Base-by-base conservation (phyloP, 2,329 filamentous ascomycete genomes). In the Cercospora sp. region DNA sequence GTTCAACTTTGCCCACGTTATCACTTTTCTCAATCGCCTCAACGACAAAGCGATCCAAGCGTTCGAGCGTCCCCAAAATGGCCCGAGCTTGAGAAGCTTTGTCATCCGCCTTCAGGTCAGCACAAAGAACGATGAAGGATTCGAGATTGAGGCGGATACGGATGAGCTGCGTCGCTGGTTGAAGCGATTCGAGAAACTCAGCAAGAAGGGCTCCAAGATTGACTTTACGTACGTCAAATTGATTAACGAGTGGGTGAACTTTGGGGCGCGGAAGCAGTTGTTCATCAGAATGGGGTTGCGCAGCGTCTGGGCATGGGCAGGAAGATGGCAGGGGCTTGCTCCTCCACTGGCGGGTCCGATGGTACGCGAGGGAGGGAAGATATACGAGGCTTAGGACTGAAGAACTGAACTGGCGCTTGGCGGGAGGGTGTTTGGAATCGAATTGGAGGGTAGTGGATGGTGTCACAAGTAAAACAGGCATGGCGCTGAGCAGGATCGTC, bases 21-120 rank as follows among this genome's bases (percentile, higher is more conserved):
- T 67, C n/a, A 64, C 55, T 16, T 67, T 64, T 16, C 33, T 67
- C n/a, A 67, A 67, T n/a, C 60, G 61, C 20, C 36, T 67, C 18
- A 58, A 30, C 16, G 28, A 58, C 28, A 58, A 58, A 58, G 28
- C 8, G 2, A 23, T 58, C 8, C 28, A 30, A 20, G 28, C 55
- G 9, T 33, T 58, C 30, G 55, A 31, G 7, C 16, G 5, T n/a
- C 13, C 26, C 7, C 28, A 12, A 23, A 26, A n/a, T 20, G 18
- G 30, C 16, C 16, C 13, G 18, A 26, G 13, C 18, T n/a, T 3
- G n/a, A 30, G 55, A n/a, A 20, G 8, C 28, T 58, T 33, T 13
- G 30, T 58, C 16, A 33, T 58, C 23, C 12, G 26, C 16, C 55
- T 58, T 1, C 26, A 58, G 6, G 13, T 58, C n/a, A 33, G 16